phyloP scores from a whole-genome alignment of 805 yeast species.

The Wickerhamomyces alni region DNA sequence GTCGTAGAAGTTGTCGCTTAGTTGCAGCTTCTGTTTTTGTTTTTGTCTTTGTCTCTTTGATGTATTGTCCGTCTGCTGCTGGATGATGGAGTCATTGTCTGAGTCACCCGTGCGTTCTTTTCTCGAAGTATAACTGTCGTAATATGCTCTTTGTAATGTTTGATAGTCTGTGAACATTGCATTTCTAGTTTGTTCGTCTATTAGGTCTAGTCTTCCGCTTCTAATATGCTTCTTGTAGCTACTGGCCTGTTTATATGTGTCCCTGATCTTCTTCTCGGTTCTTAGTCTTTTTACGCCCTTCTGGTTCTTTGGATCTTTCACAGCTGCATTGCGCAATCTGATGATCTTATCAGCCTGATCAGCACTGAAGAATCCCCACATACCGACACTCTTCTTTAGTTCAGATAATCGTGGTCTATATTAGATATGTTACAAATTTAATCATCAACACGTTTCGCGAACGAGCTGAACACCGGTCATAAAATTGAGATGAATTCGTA shows the following conservation, averaged over 20 bases:
- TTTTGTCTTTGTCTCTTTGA: background rate
- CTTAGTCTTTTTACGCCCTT: conserved; percentile 7
- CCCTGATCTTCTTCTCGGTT: conserved; percentile 17
- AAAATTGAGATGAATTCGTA: too few species aligned
- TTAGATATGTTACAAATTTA: too few species aligned
- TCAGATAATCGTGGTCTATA: too few species aligned
- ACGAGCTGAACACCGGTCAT: too few species aligned
- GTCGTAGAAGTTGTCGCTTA: background rate
- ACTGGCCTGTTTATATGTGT: conserved; percentile 12
- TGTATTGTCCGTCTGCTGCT: too few species aligned
- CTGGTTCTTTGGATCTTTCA: conserved; percentile 2
- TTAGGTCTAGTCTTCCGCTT: conserved; percentile 22
- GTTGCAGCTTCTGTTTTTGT: background rate
- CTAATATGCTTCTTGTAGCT: conserved; percentile 16
- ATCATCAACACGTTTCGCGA: too few species aligned
- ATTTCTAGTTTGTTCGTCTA: conserved; percentile 12
- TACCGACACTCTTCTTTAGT: too few species aligned
- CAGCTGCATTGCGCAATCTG: conserved; percentile 11
- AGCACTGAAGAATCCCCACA: background rate
- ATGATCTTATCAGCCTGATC: conserved; percentile 12
- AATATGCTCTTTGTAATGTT: conserved; percentile 11
- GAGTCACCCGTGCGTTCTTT: conserved; percentile 11
- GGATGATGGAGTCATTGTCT: background rate
- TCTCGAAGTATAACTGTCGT: conserved; percentile 18
- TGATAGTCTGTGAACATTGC: conserved; percentile 11